Evolutionary conservation across 148 eudicot genomes (phyloP), one percentile per base, ranked within the genome.

Genomic region (Persicaria maculosa): DNA sequence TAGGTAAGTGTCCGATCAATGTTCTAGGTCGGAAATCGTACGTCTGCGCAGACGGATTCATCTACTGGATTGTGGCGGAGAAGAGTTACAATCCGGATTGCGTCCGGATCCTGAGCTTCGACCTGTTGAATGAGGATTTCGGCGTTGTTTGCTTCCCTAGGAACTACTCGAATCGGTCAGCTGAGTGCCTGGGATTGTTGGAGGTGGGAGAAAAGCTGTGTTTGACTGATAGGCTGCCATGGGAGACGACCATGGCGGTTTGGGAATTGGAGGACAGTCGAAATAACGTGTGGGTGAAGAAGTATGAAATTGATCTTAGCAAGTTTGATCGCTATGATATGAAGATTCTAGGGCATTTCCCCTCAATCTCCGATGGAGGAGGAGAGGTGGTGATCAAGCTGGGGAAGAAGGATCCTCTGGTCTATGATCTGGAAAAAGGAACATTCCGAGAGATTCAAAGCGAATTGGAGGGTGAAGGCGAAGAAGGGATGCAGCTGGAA

Each of bases 41-140:
- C 45, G 81, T 79, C 2, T 44, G 12, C 72, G 81, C 80, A 8
- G 71, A 74, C 57, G 80, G 75, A 25, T 74, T 47, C 47, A 53
- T 83, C n/a, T 83, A 80, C 50, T 83, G 86, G 86, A 22, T 83
- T 4, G 81, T 80, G 19, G 80, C 47, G 17, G 83, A 83, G 15
- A 80, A 64, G 68, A 77, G 59, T 36, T 78, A 44, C 72, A 80
- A 83, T 73, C 83, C 81, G 54, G 75, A 78, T 45, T 72, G 64
- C 40, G 64, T 80, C 36, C 78, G 79, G 70, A 83, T 83, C 64
- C 81, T 83, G 81, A 75, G 77, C 44, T 83, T 83, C 67, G 61
- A 83, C 40, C 14, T 83, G 1, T 79, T 45, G 19, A 69, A 5
- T 0, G 86, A 83, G 61, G 46, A 6, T 73, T 83, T 80, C 59